Percentiles rank a stretch among this genome's conserved stretches.
These are phyloP conservation scores for Gynostemma pentaphyllum DNA, from an alignment of 306 rosid genomes.

Conservation along the genomic window DNA sequence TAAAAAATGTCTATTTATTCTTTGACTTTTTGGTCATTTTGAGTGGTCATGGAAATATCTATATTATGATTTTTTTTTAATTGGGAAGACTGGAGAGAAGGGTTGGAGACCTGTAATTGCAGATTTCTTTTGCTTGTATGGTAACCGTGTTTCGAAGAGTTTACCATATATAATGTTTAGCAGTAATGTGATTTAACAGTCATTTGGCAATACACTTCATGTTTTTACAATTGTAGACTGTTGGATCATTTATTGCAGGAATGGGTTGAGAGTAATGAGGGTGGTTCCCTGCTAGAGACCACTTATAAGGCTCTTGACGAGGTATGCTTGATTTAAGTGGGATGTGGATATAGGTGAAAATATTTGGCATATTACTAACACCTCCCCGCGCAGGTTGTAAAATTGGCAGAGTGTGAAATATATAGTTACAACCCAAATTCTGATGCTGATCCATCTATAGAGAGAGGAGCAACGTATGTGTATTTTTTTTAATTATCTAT, in stretches of 20 bases:
- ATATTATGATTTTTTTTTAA: neutral
- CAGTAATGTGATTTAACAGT: neutral
- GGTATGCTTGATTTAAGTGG: constrained; percentile 33
- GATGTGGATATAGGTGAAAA: constrained; percentile 11
- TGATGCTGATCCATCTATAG: constrained; percentile 65
- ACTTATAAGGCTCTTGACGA: constrained; percentile 81
- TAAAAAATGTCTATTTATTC: neutral
- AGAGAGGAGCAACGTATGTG: constrained; percentile 75
- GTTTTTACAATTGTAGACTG: neutral
- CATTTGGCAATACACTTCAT: neutral
- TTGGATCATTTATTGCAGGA: constrained; percentile 47
- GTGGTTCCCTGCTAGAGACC: constrained; percentile 50
- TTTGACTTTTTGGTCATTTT: neutral
- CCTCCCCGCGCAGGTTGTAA: constrained; percentile 54
- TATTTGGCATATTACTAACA: constrained; percentile 22
- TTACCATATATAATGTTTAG: neutral
- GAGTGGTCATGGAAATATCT: neutral
- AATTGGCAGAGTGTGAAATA: constrained; percentile 63
- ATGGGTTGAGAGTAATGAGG: constrained; percentile 77
- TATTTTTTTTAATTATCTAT: constrained; percentile 3
- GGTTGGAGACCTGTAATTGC: neutral
- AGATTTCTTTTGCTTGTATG: neutral
- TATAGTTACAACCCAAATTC: constrained; percentile 76
- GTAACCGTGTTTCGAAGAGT: neutral
- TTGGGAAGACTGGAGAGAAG: neutral